Evolutionary conservation across 805 yeast species (phyloP), one percentile per base, ranked within the genome.

Genomic region (Ogataea trehaloabstinens): DNA sequence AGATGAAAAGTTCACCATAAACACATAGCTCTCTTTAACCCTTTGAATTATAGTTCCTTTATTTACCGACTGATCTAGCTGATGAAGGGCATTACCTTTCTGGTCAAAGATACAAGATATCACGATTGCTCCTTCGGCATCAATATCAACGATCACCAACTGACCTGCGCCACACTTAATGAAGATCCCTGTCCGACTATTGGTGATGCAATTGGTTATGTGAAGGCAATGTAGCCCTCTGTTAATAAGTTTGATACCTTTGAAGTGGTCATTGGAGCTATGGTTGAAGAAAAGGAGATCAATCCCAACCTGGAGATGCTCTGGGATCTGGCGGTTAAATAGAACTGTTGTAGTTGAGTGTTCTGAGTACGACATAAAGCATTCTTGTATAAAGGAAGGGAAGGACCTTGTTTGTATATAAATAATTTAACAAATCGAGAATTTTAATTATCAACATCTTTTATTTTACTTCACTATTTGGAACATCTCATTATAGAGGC

Each of bases 181-280:
- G 51, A 48, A 64, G 50, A 55, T 56, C 3, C 81, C 82, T 39
- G 54, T 47, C 40, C 69, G 64, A 48, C 63, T 57, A 48, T 65
- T 75, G 28, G 51, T 36, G 5, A 52, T 45, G 35, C 52, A 58
- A 28, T 57, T 56, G 0, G 76, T 72, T 58, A 73, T 69, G 55
- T 81, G 86, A 10, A 80, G 47, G 2, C 78, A 56, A 55, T 81
- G 87, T 0, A 68, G 33, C 0, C 86, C 86, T 3, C 54, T 41
- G 0, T 76, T 68, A 4, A 81, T 60, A 13, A 60, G 55, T 45
- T 77, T 78, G 45, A 81, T 66, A 1, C 86, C 86, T 40, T 57
- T 62, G 21, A 56, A 35, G 3, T 24, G 22, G 19, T 20, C 29
- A 15, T 30, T 22, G 17, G 42, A 20, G 10, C 40, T n/a, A 20